Percentiles rank a stretch among this genome's conserved stretches.
Conservation (phyloP, 352 stramenopile genomes). For the Elongisporangium prolatum region DNA sequence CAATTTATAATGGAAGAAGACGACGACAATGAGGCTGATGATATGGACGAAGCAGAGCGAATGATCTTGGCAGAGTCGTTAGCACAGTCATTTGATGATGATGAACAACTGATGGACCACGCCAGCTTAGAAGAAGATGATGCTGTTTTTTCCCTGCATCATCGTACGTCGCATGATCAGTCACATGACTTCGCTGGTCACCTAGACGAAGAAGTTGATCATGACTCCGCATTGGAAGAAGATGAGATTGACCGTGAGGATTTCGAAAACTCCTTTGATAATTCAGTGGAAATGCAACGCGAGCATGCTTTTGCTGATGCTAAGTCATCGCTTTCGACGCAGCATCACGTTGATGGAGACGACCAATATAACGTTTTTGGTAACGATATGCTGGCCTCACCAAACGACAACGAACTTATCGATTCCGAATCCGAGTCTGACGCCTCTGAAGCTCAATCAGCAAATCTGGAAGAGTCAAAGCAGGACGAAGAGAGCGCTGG, state of each 20-base stretch:
- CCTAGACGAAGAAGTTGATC: background rate
- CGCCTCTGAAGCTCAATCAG: background rate
- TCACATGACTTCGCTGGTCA: constrained; percentile 1
- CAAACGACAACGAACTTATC: background rate
- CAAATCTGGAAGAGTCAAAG: background rate
- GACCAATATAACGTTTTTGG: no score
- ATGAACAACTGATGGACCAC: background rate
- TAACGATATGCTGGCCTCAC: no score
- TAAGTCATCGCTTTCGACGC: background rate
- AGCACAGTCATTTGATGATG: constrained; percentile 11
- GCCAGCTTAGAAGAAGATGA: background rate
- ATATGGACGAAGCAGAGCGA: constrained; percentile 11
- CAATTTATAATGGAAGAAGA: constrained; percentile 32
- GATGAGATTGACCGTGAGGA: background rate
- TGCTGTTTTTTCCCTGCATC: constrained; percentile 3
- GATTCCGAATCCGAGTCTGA: background rate
- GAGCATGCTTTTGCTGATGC: background rate
- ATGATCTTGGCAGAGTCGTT: constrained; percentile 9
- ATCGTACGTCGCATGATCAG: background rate
- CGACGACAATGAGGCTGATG: constrained; percentile 23
- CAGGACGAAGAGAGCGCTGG: background rate
- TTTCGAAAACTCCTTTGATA: constrained; percentile 5
- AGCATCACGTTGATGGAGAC: background rate
- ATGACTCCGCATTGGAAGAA: background rate
- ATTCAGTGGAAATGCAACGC: background rate